Base-by-base conservation (phyloP, 495 filamentous ascomycete species). In the Chaetomium tenue region DNA sequence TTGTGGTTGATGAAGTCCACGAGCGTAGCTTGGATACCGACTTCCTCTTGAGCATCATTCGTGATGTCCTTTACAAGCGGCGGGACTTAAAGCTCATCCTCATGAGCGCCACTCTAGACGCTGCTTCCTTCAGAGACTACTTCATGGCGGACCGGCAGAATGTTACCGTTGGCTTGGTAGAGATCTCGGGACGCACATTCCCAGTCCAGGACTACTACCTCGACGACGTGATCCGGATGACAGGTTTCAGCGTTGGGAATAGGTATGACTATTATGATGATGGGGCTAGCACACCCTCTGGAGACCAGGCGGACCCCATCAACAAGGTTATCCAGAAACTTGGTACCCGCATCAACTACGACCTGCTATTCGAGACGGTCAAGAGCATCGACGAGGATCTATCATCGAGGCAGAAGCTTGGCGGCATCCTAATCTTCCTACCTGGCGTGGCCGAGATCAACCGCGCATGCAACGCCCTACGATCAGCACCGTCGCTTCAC, bases 61-160 rank as follows among this genome's bases (percentile, higher is more conserved):
- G 90, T 61, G 89, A 96, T 71, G 90, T 97, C 50, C 73, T 98
- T 47, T 83, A 82, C 51, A 79, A 82, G 66, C 84, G 91, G 55
- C 87, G 87, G 63, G 92, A 98, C 64, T 77, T 98, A 9, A 97
- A 92, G 75, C 86, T 98, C 47, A 87, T 98, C 44, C 80, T 98
- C n/a, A 98, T 98, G 95, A 96, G 91, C 73, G 94, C 94, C 15
- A 98, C 94, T 8, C 85, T 98, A 3, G 94, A 98, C 75, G 93
- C 95, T 12, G 82, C 85, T 3, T 86, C 93, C 5, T 98, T 98
- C 75, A 86, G 86, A 62, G 78, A 83, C 42, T 98, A 98, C 75
- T 98, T 98, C 73, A 84, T 83, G 16, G 83, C 82, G 12, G 80
- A 83, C 22, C 63, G 54, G 8, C 63, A 65, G 30, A 77, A 78